Evolutionary conservation across 768 basidiomycete genomes (phyloP), one percentile per base, ranked within the genome.

Genomic region (Phaffia tasmanica): DNA sequence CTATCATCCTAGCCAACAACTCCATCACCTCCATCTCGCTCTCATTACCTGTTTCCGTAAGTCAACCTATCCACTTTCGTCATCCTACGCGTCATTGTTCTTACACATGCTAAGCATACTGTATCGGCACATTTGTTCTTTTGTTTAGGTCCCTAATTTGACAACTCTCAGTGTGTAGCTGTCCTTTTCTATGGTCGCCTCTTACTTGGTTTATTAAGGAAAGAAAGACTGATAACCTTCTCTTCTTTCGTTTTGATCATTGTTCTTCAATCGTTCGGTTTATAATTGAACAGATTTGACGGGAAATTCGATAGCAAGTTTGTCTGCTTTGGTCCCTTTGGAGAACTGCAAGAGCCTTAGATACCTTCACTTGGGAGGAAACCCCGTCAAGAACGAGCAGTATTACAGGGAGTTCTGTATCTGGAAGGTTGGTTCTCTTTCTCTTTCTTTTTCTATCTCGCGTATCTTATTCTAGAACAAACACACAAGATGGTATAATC

Each of bases 401-500:
- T 73, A 76, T 68, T 77, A 77, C 70, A 69, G 71, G 21, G 71
- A 72, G 65, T 77, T 76, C 65, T 64, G 67, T 25, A 71, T 77
- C 25, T 76, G 74, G 75, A 77, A 76, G 74, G 74, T 74, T 63
- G 66, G 72, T 69, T 23, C n/a, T n/a, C 21, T 49, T 23, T 42
- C 19, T 7, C 25, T 27, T 8, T 59, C 23, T 15, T 51, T 30
- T 23, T 53, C 42, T 50, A 67, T 56, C 29, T n/a, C 42, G 15
- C 48, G 30, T 11, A 32, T 18, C 23, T 53, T 25, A 25, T 64
- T 27, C 3, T 19, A 9, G 32, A n/a, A 32, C n/a, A 23, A 30
- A 63, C 32, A 23, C 3, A 16, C 50, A 9, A 3, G 29, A 7
- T 30, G 23, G 61, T 55, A 35, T 4, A 19, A 6, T 68, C 49